A percentile compares a stretch with the other conserved stretches of the same genome.
Conservation (phyloP, 768 basidiomycete species). For the Candolleomyces aberdarensis region DNA sequence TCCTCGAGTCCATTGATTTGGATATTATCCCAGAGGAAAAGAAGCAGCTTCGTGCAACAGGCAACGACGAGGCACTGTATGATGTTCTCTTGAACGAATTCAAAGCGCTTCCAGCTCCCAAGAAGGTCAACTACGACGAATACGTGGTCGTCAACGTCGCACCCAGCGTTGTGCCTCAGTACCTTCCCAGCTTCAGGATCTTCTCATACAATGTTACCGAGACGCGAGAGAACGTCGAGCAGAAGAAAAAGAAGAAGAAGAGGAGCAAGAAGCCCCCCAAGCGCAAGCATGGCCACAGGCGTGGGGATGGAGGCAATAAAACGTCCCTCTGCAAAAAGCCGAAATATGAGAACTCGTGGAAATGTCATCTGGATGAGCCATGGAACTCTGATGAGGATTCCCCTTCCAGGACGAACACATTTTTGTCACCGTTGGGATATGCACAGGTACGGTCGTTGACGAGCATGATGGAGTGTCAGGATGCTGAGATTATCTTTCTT, state of each 20-base stretch:
- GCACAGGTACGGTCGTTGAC: conserved; percentile 59
- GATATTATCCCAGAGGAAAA: conserved; percentile 33
- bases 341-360: conserved; percentile 57
- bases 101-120: conserved; percentile 51
- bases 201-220: conserved; percentile 78
- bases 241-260: conserved; percentile 18
- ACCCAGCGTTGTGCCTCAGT: conserved; percentile 86
- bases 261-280: conserved; percentile 22
- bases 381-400: conserved; percentile 62
- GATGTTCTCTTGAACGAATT: conserved; percentile 65
- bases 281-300: conserved; percentile 48
- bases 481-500: conserved; percentile 7
- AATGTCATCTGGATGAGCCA: conserved; percentile 55
- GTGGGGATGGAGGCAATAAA: conserved; percentile 44
- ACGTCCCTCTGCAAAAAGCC: conserved; percentile 44
- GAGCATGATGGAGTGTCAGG: conserved; percentile 11
- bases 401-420: conserved; percentile 68
- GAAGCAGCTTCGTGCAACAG: conserved; percentile 9
- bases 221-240: conserved; percentile 5
- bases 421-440: conserved; percentile 78
- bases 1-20: conserved; percentile 53
- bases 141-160: conserved; percentile 78
- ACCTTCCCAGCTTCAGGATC: conserved; percentile 75
- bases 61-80: conserved; percentile 32
- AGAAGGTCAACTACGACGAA: conserved; percentile 54